A percentile compares a stretch with the other conserved stretches of the same genome.
Conservation (phyloP, 768 basidiomycete genomes). For the Suillus weaverae region DNA sequence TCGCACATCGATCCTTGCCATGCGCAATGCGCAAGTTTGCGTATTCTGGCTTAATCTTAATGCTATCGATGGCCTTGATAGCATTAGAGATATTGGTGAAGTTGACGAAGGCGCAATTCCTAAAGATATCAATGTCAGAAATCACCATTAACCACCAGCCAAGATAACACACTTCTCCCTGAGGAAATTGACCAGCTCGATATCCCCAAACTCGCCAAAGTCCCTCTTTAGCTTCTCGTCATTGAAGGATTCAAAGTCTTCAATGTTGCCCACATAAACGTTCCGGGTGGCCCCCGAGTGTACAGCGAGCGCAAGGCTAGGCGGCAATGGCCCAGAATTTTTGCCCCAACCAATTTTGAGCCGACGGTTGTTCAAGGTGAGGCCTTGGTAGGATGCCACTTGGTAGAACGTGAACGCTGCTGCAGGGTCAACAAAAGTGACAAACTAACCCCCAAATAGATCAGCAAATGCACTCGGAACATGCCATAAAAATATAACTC, state of each 20-base stretch:
- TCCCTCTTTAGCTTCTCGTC: constrained; percentile 90
- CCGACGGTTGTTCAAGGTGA: constrained; percentile 89
- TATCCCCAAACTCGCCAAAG: constrained; percentile 95
- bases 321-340: constrained; percentile 84
- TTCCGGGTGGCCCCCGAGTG: constrained; percentile 94
- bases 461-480: constrained; percentile 9
- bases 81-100: constrained; percentile 94
- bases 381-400: constrained; percentile 83
- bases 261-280: constrained; percentile 93
- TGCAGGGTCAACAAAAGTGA: constrained; percentile 93
- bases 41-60: constrained; percentile 92
- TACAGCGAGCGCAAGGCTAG: constrained; percentile 83
- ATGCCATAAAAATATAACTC: constrained; percentile 31
- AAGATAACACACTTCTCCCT: constrained; percentile 71
- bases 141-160: constrained; percentile 4
- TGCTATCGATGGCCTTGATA: constrained; percentile 96
- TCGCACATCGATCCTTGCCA: constrained; percentile 95
- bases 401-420: constrained; percentile 95
- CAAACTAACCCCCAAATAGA: constrained; percentile 56
- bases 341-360: constrained; percentile 99
- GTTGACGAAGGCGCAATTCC: constrained; percentile 95
- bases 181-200: constrained; percentile 94
- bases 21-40: constrained; percentile 86
- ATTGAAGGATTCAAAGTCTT: constrained; percentile 90
- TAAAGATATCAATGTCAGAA: constrained; percentile 28